phyloP scores from a whole-genome alignment of 1,139 yeast species.

The Nakaseomyces delphensis region DNA sequence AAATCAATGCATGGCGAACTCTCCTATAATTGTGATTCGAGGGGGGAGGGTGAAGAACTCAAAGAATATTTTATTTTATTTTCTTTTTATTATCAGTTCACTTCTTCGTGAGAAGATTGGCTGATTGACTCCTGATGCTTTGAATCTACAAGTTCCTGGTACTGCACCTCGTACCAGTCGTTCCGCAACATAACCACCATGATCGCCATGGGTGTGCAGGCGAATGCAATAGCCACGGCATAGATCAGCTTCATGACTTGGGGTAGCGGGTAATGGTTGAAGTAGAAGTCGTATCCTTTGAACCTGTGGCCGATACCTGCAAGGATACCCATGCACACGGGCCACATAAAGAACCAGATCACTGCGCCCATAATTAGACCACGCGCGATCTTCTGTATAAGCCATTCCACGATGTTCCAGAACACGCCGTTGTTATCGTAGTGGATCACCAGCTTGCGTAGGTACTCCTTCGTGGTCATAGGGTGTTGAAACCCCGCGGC shows the following conservation, averaged over 20 bases:
- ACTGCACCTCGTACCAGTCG: slow-evolving; percentile 10
- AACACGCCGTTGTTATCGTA: slow-evolving; percentile 12
- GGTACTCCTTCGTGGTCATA: slow-evolving; percentile 3
- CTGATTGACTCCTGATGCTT: not conserved
- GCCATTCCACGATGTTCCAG: slow-evolving; percentile 16
- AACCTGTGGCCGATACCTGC: slow-evolving; percentile 18
- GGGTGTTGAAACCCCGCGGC: not conserved
- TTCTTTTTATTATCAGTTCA: not conserved
- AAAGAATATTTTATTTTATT: not conserved
- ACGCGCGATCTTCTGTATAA: slow-evolving; percentile 15
- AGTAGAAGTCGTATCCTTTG: slow-evolving; percentile 16
- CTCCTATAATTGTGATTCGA: not conserved
- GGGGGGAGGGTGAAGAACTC: not conserved
- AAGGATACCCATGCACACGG: slow-evolving; percentile 23
- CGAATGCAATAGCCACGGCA: slow-evolving; percentile 18
- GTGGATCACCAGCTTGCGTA: slow-evolving; percentile 9
- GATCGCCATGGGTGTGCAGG: slow-evolving; percentile 17
- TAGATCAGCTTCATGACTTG: slow-evolving; percentile 20
- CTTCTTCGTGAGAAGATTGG: not conserved
- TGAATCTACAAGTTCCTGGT: not conserved
- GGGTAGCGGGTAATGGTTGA: slow-evolving; percentile 19
- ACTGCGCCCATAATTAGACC: slow-evolving; percentile 14
- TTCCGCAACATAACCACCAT: slow-evolving; percentile 18
- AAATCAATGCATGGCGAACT: no score
- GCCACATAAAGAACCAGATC: slow-evolving; percentile 21